Evolutionary conservation across 495 filamentous ascomycete species (phyloP), one percentile per base, ranked within the genome.

Genomic region (Aspergillus indologenus): DNA sequence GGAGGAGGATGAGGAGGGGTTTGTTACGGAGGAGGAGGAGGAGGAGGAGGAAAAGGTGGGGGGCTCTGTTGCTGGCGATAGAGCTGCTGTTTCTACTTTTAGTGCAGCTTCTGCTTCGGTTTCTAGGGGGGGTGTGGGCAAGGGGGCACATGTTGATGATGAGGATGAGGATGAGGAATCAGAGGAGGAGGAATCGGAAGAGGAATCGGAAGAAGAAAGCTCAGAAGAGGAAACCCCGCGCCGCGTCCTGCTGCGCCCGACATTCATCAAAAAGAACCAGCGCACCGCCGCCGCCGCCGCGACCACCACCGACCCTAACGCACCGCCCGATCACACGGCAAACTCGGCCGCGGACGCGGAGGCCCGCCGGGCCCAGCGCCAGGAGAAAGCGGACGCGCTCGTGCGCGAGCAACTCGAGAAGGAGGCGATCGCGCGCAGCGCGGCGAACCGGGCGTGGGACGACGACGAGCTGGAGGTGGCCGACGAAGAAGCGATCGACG

Each of bases 401-500:
- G 85, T 99, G 5, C 90, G 96, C 57, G 91, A 94, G 54, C 90
- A 97, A 66, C 82, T 98, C 50, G 85, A 89, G 51, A 88, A 88
- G 59, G 87, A 89, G 58, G 79, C 89, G 2, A 90, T 88, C 5
- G 90, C 87, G 15, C 85, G 85, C 54, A 87, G 87, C 34, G 80
- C 85, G 0, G 87, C 87, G 2, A 90, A 90, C 68, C 88, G 87
- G 65, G 84, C 87, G 56, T 96, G 91, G 91, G 92, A 96, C 64
- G 90, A 96, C 61, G 88, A 91, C 57, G 85, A 89, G 12, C 71
- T 74, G 6, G 80, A 83, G 58, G 79, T 74, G 0, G 83, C 82
- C 14, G 86, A 82, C 21, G 79, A 82, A 59, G 87, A 87, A 46
- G 81, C 76, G 15, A 86, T 97, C 21, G 90, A 96, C 66, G 92